Evolutionary conservation across 2,329 filamentous ascomycete genomes (phyloP), one percentile per base, ranked within the genome.

Genomic region (Elsinoe australis): DNA sequence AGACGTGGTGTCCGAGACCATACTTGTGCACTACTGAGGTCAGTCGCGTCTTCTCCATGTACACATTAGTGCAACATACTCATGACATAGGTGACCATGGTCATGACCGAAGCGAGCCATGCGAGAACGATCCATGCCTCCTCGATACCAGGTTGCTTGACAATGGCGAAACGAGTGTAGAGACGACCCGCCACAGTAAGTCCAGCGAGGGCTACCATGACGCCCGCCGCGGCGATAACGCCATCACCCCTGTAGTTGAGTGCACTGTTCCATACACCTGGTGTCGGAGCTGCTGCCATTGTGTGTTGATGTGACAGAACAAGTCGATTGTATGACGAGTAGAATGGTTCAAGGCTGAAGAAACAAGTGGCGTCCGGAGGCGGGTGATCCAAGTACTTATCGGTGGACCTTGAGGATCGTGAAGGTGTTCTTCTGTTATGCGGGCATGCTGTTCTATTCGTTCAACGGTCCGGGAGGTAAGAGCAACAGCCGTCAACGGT

Each of bases 401-500:
- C 24, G 14, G 24, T 44, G 15, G 24, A 26, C 14, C 32, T 14
- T 31, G 39, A 26, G 24, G 39, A 44, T 44, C 24, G 22, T 10
- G 12, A 21, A 31, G 22, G n/a, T 17, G 14, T n/a, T 15, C 14
- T 15, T 22, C 12, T 44, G n/a, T 17, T 29, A 44, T 31, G 39
- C 26, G 39, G 18, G 29, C 39, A 44, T 44, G 14, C 39, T 44
- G 39, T 24, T 32, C 17, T 15, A 19, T 44, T 29, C 28, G 14
- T 10, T 44, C 24, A 44, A 44, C 39, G 39, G 39, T 29, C 26
- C 39, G 39, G 26, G 26, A 44, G 26, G 39, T 32, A 19, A 21
- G 39, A 44, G 39, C 39, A 32, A 44, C 39, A 44, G 39, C 39
- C 26, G 39, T 32, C 39, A 44, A 31, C 39, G 39, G 39, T 17